phyloP scores from a whole-genome alignment of 1,139 yeast species.

The Protomyces macrosporus region DNA sequence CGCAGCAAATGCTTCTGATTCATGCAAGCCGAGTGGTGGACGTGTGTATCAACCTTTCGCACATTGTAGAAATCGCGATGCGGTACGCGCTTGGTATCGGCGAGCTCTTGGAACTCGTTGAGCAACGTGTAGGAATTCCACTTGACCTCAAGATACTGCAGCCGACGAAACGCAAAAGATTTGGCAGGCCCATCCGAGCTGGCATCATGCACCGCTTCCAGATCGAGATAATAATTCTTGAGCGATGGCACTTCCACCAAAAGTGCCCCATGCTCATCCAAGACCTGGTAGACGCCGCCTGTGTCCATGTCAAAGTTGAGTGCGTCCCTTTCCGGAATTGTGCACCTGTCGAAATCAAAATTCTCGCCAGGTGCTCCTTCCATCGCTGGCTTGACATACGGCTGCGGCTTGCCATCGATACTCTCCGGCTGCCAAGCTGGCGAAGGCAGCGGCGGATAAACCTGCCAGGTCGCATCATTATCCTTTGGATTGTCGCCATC shows the following conservation, averaged over 20 bases:
- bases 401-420: conserved; percentile 36
- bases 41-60: conserved; percentile 97
- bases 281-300: conserved; percentile 66
- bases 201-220: conserved; percentile 62
- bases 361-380: conserved; percentile 44
- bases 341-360: conserved; percentile 57
- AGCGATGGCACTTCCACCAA: conserved; percentile 60
- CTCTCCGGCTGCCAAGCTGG: conserved; percentile 60
- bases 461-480: conserved; percentile 53
- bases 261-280: conserved; percentile 39
- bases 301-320: conserved; percentile 51
- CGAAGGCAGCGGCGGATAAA: conserved; percentile 91
- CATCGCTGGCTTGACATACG: conserved; percentile 24
- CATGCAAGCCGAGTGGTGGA: conserved; percentile 98
- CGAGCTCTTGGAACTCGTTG: conserved; percentile 88
- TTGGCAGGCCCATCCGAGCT: conserved; percentile 97
- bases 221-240: conserved; percentile 75
- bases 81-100: conserved; percentile 76
- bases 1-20: conserved; percentile 93
- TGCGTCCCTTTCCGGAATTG: conserved; percentile 58
- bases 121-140: conserved; percentile 86
- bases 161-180: conserved; percentile 88
- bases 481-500: conserved; percentile 82
- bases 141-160: conserved; percentile 90
- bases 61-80: conserved; percentile 98